Conservation (phyloP, 257 asterid genomes). For the Fraxinus excelsior region DNA sequence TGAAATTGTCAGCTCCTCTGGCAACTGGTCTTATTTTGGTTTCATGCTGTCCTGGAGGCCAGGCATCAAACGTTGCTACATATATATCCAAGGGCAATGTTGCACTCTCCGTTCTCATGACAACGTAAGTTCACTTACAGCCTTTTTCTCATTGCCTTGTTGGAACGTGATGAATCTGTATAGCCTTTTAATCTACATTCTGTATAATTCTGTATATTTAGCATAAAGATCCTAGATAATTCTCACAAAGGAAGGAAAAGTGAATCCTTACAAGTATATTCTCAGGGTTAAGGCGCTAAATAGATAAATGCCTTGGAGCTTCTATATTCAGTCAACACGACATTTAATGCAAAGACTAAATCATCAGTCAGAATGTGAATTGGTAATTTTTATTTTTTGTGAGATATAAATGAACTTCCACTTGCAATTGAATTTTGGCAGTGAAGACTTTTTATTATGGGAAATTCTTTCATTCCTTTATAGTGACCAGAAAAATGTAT, state of each 20-base stretch:
- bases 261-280: neutral
- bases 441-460: neutral
- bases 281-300: neutral
- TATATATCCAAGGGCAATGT: constrained; percentile 95
- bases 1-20: constrained; percentile 92
- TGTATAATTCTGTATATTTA: neutral
- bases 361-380: constrained; percentile 14
- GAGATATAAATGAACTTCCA: neutral
- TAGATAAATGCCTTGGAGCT: constrained; percentile 3
- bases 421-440: neutral
- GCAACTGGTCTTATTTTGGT: constrained; percentile 98
- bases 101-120: constrained; percentile 99
- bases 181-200: neutral
- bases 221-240: neutral
- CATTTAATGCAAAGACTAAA: neutral
- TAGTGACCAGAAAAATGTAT: neutral
- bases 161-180: constrained; percentile 11
- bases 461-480: neutral
- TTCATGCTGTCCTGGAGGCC: constrained; percentile 99
- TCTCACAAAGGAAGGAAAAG: neutral
- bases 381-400: neutral
- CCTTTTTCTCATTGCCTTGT: constrained; percentile 3
- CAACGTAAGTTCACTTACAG: constrained; percentile 65
- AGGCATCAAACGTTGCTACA: constrained; percentile 97
- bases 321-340: neutral